Percentiles rank a stretch among this genome's conserved stretches.
Conservation (phyloP, 352 stramenopile species). For the Globisporangium yorkense region DNA sequence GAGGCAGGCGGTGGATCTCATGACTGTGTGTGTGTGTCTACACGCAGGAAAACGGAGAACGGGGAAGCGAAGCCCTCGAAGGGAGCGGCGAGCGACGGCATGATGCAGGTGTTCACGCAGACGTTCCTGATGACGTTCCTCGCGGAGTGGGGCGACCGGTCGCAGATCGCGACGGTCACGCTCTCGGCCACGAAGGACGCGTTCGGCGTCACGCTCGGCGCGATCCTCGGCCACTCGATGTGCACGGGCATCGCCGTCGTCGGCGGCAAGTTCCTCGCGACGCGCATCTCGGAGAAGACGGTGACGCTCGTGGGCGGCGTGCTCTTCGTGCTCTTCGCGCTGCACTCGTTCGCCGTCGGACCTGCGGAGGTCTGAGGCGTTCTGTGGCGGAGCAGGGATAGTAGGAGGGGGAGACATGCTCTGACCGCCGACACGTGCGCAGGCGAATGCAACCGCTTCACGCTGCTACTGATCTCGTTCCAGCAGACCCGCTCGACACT, state of each 20-base stretch:
- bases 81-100: conserved; percentile 29
- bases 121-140: conserved; percentile 98
- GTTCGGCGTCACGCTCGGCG: conserved; percentile 94
- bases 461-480: no score
- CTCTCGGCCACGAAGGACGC: conserved; percentile 94
- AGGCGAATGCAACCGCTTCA: no score
- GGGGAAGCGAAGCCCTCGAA: conserved; percentile 15
- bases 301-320: conserved; percentile 93
- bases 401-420: no score
- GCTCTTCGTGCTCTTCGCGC: conserved; percentile 96
- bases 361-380: conserved; percentile 19
- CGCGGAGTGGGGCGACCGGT: conserved; percentile 98
- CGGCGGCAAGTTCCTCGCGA: conserved; percentile 97
- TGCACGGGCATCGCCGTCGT: conserved; percentile 97
- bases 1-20: background rate
- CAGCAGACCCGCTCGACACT: no score
- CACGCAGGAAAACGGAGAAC: conserved; percentile 21
- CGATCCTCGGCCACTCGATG: conserved; percentile 95
- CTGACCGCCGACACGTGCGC: no score
- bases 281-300: conserved; percentile 96
- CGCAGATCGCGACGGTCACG: conserved; percentile 97
- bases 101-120: conserved; percentile 90
- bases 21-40: background rate
- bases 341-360: conserved; percentile 94
- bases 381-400: no score